Evolutionary conservation across 345 rosid genomes (phyloP).

Genomic region (Acer negundo): DNA sequence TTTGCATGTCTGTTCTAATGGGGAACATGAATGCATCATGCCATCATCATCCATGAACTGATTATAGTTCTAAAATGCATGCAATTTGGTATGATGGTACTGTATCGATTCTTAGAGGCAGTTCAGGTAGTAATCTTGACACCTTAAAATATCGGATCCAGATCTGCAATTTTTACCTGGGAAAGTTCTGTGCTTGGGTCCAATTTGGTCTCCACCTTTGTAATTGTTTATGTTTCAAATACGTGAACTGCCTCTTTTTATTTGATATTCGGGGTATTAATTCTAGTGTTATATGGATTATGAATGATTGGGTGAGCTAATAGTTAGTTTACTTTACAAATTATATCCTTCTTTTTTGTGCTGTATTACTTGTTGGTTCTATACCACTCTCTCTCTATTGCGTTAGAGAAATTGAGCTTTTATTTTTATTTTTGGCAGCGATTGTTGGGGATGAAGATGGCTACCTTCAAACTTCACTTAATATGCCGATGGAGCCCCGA

Average conservation of each 20-base stretch:
- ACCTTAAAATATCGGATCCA: neutral
- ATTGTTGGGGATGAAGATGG: constrained; percentile 84
- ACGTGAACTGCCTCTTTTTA: neutral
- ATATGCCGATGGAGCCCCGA: constrained; percentile 76
- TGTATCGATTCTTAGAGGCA: neutral
- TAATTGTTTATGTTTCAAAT: neutral
- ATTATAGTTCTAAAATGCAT: neutral
- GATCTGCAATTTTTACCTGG: neutral
- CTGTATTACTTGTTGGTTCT: neutral
- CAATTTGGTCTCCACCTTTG: neutral
- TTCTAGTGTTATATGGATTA: neutral
- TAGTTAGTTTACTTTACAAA: neutral
- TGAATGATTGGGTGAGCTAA: neutral
- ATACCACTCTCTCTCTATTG: constrained; percentile 5
- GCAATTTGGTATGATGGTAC: neutral
- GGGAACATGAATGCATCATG: neutral
- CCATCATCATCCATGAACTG: neutral
- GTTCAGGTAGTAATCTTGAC: neutral
- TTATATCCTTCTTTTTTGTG: neutral
- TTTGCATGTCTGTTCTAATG: neutral
- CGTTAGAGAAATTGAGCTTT: neutral
- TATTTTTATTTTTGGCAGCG: constrained; percentile 54
- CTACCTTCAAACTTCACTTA: constrained; percentile 80
- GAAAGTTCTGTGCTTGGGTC: neutral
- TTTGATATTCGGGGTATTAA: neutral